Conservation (phyloP, 306 rosid species). For the Dryas octopetala region DNA sequence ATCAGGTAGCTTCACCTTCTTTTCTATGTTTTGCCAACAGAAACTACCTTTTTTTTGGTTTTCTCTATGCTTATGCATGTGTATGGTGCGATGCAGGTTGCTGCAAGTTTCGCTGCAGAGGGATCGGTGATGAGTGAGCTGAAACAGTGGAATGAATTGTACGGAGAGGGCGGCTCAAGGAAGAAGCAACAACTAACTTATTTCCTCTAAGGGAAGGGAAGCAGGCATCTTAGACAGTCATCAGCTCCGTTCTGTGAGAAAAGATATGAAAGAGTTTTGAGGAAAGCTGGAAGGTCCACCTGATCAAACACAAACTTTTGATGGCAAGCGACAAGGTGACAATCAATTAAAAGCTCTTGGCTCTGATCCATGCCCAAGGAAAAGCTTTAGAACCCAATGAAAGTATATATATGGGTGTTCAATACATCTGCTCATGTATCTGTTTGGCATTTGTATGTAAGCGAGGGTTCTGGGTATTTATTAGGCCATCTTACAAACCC, state of each 20-base stretch:
- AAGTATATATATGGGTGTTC: conserved; percentile 10
- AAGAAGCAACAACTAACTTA: conserved; percentile 91
- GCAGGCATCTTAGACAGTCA: conserved; percentile 18
- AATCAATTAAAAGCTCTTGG: conserved; percentile 5
- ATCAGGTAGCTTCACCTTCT: conserved; percentile 51
- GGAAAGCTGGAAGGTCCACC: conserved; percentile 24
- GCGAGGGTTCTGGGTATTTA: conserved; percentile 36
- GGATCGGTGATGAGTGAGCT: conserved; percentile 85
- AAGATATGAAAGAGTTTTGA: conserved; percentile 21
- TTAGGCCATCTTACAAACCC: conserved; percentile 23
- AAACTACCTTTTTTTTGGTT: not conserved
- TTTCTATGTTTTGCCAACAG: not conserved
- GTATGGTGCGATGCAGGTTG: conserved; percentile 52
- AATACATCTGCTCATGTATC: no score
- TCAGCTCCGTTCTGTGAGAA: conserved; percentile 12
- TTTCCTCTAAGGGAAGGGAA: conserved; percentile 54
- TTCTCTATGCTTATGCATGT: not conserved
- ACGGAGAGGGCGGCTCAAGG: conserved; percentile 96
- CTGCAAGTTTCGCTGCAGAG: conserved; percentile 88
- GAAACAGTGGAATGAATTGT: conserved; percentile 87
- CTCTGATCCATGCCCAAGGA: conserved; percentile 7
- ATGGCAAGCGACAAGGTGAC: conserved; percentile 12
- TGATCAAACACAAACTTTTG: conserved; percentile 12
- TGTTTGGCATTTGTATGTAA: conserved; percentile 25
- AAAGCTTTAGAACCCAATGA: conserved; percentile 22